A percentile compares a stretch with the other conserved stretches of the same genome.
Conservation (phyloP, 1,139 yeast genomes). For the Debaryomyces robertsiae region DNA sequence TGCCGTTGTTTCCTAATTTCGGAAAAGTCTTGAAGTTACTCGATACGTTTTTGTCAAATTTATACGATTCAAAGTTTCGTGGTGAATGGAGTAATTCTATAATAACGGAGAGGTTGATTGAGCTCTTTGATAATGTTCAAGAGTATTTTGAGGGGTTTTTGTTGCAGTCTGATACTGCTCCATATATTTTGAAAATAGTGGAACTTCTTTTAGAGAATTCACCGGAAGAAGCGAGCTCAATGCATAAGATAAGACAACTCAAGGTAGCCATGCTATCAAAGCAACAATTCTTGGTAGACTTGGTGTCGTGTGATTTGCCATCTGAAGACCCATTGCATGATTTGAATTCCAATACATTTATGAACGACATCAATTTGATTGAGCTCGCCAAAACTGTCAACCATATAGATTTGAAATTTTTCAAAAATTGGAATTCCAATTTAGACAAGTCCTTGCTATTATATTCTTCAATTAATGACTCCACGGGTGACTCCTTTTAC, state of each 20-base stretch:
- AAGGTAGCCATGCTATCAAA: slow-evolving; percentile 36
- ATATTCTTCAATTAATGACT: slow-evolving; percentile 29
- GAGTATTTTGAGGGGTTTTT: slow-evolving; percentile 43
- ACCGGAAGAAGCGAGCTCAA: slow-evolving; percentile 11
- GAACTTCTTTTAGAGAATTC: slow-evolving; percentile 28
- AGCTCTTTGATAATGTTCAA: slow-evolving; percentile 33
- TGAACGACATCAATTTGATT: slow-evolving; percentile 45
- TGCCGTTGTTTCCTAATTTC: slow-evolving; percentile 70
- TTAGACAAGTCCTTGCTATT: slow-evolving; percentile 47
- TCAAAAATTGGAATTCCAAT: slow-evolving; percentile 74
- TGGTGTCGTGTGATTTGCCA: slow-evolving; percentile 25
- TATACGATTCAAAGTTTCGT: slow-evolving; percentile 25
- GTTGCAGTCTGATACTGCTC: slow-evolving; percentile 44
- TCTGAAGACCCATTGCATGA: slow-evolving; percentile 34
- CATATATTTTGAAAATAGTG: slow-evolving; percentile 37
- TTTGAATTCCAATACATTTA: slow-evolving; percentile 39
- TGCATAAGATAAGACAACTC: slow-evolving; percentile 21
- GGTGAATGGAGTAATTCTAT: slow-evolving; percentile 26
- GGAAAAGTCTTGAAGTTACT: slow-evolving; percentile 50
- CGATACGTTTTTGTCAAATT: slow-evolving; percentile 23
- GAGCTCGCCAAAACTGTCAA: slow-evolving; percentile 59
- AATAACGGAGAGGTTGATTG: slow-evolving; percentile 46
- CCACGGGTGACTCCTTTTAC: slow-evolving; percentile 34
- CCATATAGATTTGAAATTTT: slow-evolving; percentile 58
- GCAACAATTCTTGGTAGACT: slow-evolving; percentile 38